Evolutionary conservation across 352 stramenopile species (phyloP), one percentile per base, ranked within the genome.

Genomic region (Pythium vanterpoolii): DNA sequence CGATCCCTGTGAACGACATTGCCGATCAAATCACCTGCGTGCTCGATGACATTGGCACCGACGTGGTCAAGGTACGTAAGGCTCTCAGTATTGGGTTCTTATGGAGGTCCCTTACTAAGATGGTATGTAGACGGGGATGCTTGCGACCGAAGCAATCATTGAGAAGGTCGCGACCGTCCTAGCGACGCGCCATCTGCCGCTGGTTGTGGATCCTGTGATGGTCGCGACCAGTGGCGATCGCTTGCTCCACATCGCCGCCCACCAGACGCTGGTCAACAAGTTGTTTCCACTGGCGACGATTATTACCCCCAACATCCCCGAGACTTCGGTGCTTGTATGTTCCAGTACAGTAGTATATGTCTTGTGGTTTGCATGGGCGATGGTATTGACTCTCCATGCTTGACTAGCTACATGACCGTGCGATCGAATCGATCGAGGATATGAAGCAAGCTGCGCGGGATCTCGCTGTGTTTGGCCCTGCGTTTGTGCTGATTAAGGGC

Each of bases 131-230:
- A 93, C 96, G 23, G 95, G 95, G 1, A 97, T 98, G 92, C 73
- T 98, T 27, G 87, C 84, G 28, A 96, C 76, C 7, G 74, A 79
- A 40, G 85, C 89, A 44, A 80, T 95, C 53, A 88, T 92, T 6
- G 55, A 85, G 14, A 71, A 81, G 57, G 86, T 97, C 27, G 81
- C 77, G 28, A 44, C 58, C 11, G 71, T 82, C 44, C 56, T 97
- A 16, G 56, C 79, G 27, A 18, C 72, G n/a, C 62, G 80, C n/a
- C 40, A 76, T 28, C 36, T 76, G 9, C 62, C 62, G 10, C 67
- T 98, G 5, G 84, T 98, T n/a, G 74, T 97, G 10, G 95, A 98
- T 73, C 93, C 95, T 1, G 92, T 98, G 27, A 98, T 98, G 91
- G 89, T 98, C 52, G 89, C 87, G 0, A 97, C 89, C 13, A 97